Conservation (phyloP, 176 grass and related monocot genomes). For the Bonia amplexicaulis region DNA sequence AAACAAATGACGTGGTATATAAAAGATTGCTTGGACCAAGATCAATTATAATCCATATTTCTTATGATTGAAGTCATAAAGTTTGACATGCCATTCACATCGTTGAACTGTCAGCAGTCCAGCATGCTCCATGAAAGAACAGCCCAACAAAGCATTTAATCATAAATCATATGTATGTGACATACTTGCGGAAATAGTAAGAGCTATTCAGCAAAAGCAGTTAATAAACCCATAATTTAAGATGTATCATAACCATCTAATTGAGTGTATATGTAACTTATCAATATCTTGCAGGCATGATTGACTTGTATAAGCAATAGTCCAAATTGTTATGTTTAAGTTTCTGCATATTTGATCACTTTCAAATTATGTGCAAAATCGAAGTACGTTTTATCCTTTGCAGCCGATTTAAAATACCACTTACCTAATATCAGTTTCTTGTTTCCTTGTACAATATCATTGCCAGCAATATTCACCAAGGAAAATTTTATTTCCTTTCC, state of each 20-base stretch:
- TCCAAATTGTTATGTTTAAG: background rate
- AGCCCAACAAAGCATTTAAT: background rate
- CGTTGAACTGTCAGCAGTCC: background rate
- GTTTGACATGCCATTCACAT: background rate
- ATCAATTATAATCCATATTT: background rate
- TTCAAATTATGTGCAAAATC: background rate
- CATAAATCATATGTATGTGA: background rate
- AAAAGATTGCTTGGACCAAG: background rate
- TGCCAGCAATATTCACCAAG: slow-evolving; percentile 92
- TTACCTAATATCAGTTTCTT: slow-evolving; percentile 97
- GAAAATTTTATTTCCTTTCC: slow-evolving; percentile 97
- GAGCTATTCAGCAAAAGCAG: background rate
- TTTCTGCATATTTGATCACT: background rate
- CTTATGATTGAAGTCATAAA: background rate
- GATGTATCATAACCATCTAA: background rate
- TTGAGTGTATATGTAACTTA: background rate
- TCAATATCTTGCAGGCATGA: background rate
- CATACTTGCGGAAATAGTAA: background rate
- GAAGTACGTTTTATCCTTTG: background rate
- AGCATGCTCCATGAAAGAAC: background rate
- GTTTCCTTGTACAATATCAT: slow-evolving; percentile 95
- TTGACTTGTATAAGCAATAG: background rate
- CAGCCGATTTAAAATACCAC: slow-evolving; percentile 15
- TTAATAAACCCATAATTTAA: background rate
- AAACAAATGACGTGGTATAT: background rate